These are phyloP conservation scores for Kodamaea plutei DNA, from an alignment of 1,139 yeast species.

Conservation along the genomic window DNA sequence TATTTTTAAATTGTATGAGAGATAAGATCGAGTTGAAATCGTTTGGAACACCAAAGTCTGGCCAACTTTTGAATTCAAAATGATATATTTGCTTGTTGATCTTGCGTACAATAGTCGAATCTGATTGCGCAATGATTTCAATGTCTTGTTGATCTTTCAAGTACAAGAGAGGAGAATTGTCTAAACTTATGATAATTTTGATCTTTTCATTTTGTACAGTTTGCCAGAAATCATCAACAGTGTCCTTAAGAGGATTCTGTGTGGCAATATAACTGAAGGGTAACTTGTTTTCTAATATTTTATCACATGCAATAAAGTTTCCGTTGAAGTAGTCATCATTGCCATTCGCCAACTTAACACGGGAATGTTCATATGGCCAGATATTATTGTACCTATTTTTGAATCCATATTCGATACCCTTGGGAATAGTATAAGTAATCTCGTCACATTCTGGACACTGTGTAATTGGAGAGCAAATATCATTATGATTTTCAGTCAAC, in stretches of 20 bases:
- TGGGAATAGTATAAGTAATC: slow-evolving; percentile 48
- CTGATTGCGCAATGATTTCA: slow-evolving; percentile 8
- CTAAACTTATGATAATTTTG: slow-evolving; percentile 66
- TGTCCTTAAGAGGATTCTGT: slow-evolving; percentile 39
- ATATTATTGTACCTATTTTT: slow-evolving; percentile 45
- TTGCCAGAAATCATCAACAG: slow-evolving; percentile 44
- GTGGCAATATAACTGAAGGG: slow-evolving; percentile 38
- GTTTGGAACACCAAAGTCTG: slow-evolving; percentile 72
- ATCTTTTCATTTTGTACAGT: slow-evolving; percentile 50
- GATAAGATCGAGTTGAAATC: slow-evolving; percentile 49
- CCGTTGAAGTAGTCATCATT: slow-evolving; percentile 44
- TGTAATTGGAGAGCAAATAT: slow-evolving; percentile 41
- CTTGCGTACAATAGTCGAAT: slow-evolving; percentile 18
- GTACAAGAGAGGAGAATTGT: slow-evolving; percentile 30
- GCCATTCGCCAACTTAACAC: slow-evolving; percentile 30
- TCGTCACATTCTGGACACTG: slow-evolving; percentile 44
- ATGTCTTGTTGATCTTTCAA: slow-evolving; percentile 9
- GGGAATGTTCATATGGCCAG: slow-evolving; percentile 46
- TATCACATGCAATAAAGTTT: slow-evolving; percentile 27
- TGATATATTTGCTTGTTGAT: slow-evolving; percentile 45
- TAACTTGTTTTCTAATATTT: slow-evolving; percentile 6
- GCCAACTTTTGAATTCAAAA: slow-evolving; percentile 73
- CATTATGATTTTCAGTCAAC: slow-evolving; percentile 5
- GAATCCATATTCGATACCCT: slow-evolving; percentile 45
- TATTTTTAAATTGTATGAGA: slow-evolving; percentile 48